These are phyloP conservation scores for Nakaseomyces kungkrabaensis DNA, from an alignment of 1,139 yeast genomes.

Conservation along the genomic window DNA sequence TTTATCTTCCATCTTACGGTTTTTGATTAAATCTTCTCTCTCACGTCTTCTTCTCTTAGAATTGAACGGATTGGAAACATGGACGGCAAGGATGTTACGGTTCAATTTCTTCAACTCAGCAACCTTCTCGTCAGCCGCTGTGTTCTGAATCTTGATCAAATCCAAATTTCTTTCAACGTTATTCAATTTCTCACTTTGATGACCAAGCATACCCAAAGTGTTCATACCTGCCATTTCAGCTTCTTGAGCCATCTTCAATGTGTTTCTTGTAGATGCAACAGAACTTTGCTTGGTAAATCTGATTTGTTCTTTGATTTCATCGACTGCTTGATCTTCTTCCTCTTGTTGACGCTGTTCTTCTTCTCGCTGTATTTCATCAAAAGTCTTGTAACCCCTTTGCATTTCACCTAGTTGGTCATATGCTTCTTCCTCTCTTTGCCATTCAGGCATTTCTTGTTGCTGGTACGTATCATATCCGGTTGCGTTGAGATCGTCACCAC, in stretches of 20 bases:
- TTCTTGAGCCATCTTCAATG: slow-evolving; percentile 78
- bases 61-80: slow-evolving; percentile 77
- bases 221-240: slow-evolving; percentile 89
- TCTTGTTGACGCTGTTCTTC: slow-evolving; percentile 43
- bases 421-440: slow-evolving; percentile 12
- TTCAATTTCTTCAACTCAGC: slow-evolving; percentile 70
- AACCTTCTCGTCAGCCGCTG: slow-evolving; percentile 77
- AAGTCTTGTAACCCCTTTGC: slow-evolving; percentile 24
- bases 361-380: slow-evolving; percentile 30
- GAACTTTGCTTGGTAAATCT: slow-evolving; percentile 83
- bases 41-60: slow-evolving; percentile 67
- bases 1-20: slow-evolving; percentile 56
- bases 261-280: slow-evolving; percentile 75
- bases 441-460: slow-evolving; percentile 8
- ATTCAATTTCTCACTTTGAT: slow-evolving; percentile 79
- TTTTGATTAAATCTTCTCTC: slow-evolving; percentile 61
- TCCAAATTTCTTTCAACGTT: slow-evolving; percentile 70
- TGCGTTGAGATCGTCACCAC: slow-evolving; percentile 23
- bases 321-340: slow-evolving; percentile 81
- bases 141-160: slow-evolving; percentile 71
- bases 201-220: slow-evolving; percentile 84
- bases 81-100: slow-evolving; percentile 75
- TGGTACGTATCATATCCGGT: slow-evolving; percentile 11
- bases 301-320: slow-evolving; percentile 75
- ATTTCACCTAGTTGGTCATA: slow-evolving; percentile 16